A percentile compares a stretch with the other conserved stretches of the same genome.
These are phyloP conservation scores for Zizania latifolia DNA, from an alignment of 176 grass and related monocot species.

Conservation along the genomic window DNA sequence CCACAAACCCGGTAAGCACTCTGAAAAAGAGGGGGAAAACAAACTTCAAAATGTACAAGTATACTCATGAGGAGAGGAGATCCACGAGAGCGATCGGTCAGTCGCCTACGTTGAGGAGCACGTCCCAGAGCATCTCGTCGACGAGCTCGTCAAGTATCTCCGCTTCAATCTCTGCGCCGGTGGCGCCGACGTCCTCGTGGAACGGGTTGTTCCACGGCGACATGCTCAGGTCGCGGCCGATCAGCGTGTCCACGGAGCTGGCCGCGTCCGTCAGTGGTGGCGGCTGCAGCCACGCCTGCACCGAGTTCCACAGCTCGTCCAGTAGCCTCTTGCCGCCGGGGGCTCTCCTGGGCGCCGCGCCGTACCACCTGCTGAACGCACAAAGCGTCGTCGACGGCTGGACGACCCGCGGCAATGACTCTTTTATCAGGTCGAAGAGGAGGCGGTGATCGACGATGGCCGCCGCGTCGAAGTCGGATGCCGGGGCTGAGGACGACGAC, in stretches of 20 bases:
- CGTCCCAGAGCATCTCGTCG: slow-evolving; percentile 69
- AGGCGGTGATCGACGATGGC: slow-evolving; percentile 46
- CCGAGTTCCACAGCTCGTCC: slow-evolving; percentile 39
- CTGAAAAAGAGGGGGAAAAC: not conserved
- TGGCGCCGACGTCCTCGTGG: slow-evolving; percentile 40
- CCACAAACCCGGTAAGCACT: slow-evolving; percentile 27
- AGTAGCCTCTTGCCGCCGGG: slow-evolving; percentile 46
- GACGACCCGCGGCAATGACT: slow-evolving; percentile 42
- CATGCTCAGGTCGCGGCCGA: slow-evolving; percentile 54
- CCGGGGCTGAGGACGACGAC: not conserved
- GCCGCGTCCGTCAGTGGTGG: not conserved
- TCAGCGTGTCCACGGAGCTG: slow-evolving; percentile 51
- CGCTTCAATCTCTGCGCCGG: slow-evolving; percentile 48
- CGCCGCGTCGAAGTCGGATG: not conserved
- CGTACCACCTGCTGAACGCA: slow-evolving; percentile 43
- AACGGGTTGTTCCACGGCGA: slow-evolving; percentile 50
- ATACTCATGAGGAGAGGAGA: not conserved
- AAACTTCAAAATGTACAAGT: slow-evolving; percentile 34
- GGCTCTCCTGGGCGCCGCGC: not conserved
- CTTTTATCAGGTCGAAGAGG: slow-evolving; percentile 76
- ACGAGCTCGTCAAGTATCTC: slow-evolving; percentile 65
- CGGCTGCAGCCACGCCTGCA: slow-evolving; percentile 26
- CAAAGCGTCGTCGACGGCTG: slow-evolving; percentile 15
- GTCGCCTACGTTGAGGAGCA: slow-evolving; percentile 61
- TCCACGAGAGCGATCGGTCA: not conserved